phyloP scores from a whole-genome alignment of 768 basidiomycete genomes.

The Coprinopsis strossmayeri region DNA sequence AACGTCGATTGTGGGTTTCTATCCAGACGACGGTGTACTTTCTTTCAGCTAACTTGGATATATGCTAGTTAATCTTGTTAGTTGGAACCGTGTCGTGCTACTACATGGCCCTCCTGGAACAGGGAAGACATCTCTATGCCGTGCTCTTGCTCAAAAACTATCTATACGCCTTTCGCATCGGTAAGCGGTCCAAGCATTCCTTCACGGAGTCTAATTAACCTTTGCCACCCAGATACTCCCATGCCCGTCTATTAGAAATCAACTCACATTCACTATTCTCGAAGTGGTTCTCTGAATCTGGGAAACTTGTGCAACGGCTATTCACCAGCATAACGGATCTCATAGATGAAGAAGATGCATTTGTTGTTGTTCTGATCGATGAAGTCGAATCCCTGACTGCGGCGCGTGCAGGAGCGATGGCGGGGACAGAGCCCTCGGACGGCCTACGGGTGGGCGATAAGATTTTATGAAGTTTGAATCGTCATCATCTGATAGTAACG shows the following conservation, averaged over 20 bases:
- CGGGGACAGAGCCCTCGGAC: conserved; percentile 93
- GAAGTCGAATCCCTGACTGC: conserved; percentile 96
- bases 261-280: conserved; percentile 98
- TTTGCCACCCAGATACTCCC: conserved; percentile 55
- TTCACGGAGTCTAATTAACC: neutral
- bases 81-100: conserved; percentile 93
- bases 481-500: neutral
- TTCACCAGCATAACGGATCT: conserved; percentile 87
- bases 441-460: conserved; percentile 63
- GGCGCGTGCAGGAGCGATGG: conserved; percentile 90
- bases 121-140: conserved; percentile 92
- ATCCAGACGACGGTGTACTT: too few relatives aligned
- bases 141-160: conserved; percentile 92
- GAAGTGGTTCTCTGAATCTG: conserved; percentile 98
- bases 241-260: conserved; percentile 89
- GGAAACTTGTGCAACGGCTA: conserved; percentile 92
- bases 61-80: conserved; percentile 69
- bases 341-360: conserved; percentile 85
- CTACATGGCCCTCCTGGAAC: conserved; percentile 97
- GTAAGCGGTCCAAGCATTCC: conserved; percentile 31
- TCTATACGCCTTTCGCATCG: conserved; percentile 84
- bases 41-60: too few relatives aligned
- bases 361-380: conserved; percentile 93
- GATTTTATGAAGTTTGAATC: neutral
- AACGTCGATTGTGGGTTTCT: conserved; percentile 77